phyloP scores from a whole-genome alignment of 2,329 filamentous ascomycete genomes.

The Colletotrichum tamarilloi region DNA sequence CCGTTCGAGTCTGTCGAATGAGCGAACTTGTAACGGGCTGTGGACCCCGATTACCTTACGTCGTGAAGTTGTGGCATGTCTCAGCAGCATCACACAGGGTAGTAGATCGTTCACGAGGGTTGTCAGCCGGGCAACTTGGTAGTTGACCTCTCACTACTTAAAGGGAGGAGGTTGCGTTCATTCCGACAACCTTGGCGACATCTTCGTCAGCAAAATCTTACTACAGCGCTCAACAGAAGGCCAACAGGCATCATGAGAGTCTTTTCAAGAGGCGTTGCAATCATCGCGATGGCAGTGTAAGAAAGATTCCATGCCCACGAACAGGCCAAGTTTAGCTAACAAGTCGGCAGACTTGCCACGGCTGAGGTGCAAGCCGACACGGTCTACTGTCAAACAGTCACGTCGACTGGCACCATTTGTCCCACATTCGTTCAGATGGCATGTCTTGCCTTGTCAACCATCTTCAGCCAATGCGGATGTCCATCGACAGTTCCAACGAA shows the following conservation, averaged over 20 bases:
- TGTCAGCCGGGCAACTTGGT: neutral
- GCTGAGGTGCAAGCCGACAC: neutral
- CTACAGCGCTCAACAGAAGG: neutral
- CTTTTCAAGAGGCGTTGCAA: neutral
- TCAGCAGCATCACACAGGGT: neutral
- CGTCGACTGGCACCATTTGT: constrained; percentile 34
- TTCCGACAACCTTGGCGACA: neutral
- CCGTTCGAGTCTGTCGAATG: neutral
- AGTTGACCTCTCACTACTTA: neutral
- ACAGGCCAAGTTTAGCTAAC: neutral
- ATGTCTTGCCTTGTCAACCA: constrained; percentile 36
- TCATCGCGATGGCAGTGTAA: neutral
- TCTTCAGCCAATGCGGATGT: constrained; percentile 41
- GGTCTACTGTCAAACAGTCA: constrained; percentile 38
- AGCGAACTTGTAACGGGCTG: neutral
- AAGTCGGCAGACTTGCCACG: neutral
- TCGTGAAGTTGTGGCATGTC: neutral
- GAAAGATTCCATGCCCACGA: accelerated
- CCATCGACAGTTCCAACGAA: constrained; percentile 37
- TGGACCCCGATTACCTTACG: neutral
- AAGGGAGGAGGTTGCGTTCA: neutral
- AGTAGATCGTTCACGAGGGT: neutral
- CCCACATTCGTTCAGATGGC: constrained; percentile 23
- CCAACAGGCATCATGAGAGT: neutral
- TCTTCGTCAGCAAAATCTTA: neutral